Conservation (phyloP, 306 rosid genomes). For the Gastrolobium bilobum region DNA sequence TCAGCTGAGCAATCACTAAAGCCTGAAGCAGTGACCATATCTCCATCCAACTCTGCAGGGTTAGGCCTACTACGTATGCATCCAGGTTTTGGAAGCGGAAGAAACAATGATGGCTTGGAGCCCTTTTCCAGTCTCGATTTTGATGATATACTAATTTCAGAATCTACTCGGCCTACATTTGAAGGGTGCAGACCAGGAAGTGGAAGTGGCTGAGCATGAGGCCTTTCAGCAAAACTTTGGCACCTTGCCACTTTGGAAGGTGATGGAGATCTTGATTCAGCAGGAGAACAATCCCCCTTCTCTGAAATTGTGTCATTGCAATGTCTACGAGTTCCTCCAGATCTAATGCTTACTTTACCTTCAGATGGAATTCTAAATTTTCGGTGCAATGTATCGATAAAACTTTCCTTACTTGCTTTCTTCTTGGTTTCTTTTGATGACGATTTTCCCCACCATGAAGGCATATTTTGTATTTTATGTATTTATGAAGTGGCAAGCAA, state of each 20-base stretch:
- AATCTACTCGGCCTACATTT: conserved; percentile 78
- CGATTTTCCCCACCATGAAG: conserved; percentile 89
- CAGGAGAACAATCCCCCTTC: conserved; percentile 79
- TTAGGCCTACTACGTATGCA: conserved; percentile 71
- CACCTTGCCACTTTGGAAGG: conserved; percentile 95
- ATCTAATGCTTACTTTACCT: conserved; percentile 64
- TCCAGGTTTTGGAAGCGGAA: conserved; percentile 81
- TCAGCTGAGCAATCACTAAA: conserved; percentile 82
- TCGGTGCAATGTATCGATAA: conserved; percentile 77
- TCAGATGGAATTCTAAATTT: conserved; percentile 82
- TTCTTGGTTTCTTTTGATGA: conserved; percentile 92
- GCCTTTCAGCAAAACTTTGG: conserved; percentile 94
- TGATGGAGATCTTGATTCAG: conserved; percentile 86
- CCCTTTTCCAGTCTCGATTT: conserved; percentile 71
- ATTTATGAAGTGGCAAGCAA: conserved; percentile 43
- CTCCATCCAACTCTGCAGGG: conserved; percentile 85
- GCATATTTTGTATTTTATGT: conserved; percentile 70
- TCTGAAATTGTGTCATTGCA: conserved; percentile 88
- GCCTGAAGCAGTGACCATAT: conserved; percentile 69
- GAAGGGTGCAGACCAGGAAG: conserved; percentile 84
- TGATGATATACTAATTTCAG: conserved; percentile 77
- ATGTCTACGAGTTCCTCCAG: conserved; percentile 74
- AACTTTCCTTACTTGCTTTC: conserved; percentile 85
- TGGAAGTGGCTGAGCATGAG: conserved; percentile 92
- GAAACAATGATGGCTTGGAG: conserved; percentile 70